Conservation (phyloP, 768 basidiomycete species). For the Trametes meyenii region DNA sequence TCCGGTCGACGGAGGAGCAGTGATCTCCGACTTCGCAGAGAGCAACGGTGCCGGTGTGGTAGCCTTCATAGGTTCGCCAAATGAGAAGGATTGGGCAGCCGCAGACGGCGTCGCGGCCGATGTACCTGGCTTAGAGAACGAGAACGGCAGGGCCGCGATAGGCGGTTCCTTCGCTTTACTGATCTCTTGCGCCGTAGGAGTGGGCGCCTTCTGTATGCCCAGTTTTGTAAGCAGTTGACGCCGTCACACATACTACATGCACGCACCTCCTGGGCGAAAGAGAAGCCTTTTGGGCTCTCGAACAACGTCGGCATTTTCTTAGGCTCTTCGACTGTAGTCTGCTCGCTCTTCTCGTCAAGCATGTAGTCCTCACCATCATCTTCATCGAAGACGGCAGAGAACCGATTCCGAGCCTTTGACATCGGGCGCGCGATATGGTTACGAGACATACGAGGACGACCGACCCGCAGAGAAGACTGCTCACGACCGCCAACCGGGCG, state of each 20-base stretch:
- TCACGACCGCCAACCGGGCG: conserved; percentile 28
- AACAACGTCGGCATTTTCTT: conserved; percentile 51
- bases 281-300: conserved; percentile 64
- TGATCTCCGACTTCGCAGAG: conserved; percentile 1
- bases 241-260: background rate
- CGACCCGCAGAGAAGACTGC: conserved; percentile 66
- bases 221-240: background rate
- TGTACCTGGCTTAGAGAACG: conserved; percentile 44
- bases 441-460: conserved; percentile 57
- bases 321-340: conserved; percentile 46
- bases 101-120: conserved; percentile 23
- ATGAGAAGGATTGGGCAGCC: conserved; percentile 20
- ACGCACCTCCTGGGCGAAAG: conserved; percentile 65
- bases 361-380: conserved; percentile 43
- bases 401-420: conserved; percentile 52
- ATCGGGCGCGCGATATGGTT: conserved; percentile 58
- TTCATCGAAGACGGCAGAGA: conserved; percentile 66
- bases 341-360: conserved; percentile 37
- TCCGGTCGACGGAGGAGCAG: background rate
- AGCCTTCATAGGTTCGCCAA: conserved; percentile 23
- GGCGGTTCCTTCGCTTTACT: conserved; percentile 65
- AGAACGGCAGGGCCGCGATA: conserved; percentile 64
- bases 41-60: conserved; percentile 20
- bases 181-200: conserved; percentile 40
- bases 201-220: conserved; percentile 28